Evolutionary conservation across 1,284 basidiomycete genomes (phyloP).

Genomic region (Earliella scabrosa): DNA sequence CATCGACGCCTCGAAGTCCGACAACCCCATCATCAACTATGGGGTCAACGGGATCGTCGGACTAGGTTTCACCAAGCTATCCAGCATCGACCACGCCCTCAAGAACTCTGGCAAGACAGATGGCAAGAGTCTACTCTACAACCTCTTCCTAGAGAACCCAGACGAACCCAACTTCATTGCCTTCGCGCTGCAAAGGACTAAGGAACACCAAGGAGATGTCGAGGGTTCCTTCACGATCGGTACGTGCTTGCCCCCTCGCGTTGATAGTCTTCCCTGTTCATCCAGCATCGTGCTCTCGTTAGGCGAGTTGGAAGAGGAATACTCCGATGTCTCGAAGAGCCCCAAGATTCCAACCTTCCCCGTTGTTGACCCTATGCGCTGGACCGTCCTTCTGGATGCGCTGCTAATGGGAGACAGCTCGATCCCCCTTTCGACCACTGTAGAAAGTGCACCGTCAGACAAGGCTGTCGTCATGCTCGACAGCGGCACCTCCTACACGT

Average conservation of each 20-base stretch:
- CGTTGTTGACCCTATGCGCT: slow-evolving; percentile 58
- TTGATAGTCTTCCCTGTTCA: neutral
- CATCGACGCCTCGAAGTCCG: slow-evolving; percentile 60
- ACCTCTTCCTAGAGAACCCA: slow-evolving; percentile 70
- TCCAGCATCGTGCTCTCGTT: neutral
- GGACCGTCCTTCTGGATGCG: slow-evolving; percentile 77
- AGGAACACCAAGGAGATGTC: slow-evolving; percentile 52
- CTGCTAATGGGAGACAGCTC: slow-evolving; percentile 59
- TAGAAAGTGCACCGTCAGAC: slow-evolving; percentile 61
- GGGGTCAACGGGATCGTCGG: slow-evolving; percentile 76
- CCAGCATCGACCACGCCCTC: slow-evolving; percentile 63
- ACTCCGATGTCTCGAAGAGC: slow-evolving; percentile 57
- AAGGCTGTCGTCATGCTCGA: slow-evolving; percentile 76
- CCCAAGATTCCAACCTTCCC: slow-evolving; percentile 74
- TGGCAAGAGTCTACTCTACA: slow-evolving; percentile 74
- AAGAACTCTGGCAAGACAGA: slow-evolving; percentile 58
- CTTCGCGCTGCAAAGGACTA: slow-evolving; percentile 67
- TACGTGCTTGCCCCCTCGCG: slow-evolving; percentile 30
- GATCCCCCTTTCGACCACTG: slow-evolving; percentile 54
- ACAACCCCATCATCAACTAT: slow-evolving; percentile 74
- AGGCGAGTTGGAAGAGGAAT: slow-evolving; percentile 71
- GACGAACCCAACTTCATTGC: slow-evolving; percentile 78
- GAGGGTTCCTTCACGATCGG: slow-evolving; percentile 74
- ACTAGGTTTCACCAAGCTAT: slow-evolving; percentile 78
- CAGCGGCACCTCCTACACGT: slow-evolving; percentile 81